These are phyloP conservation scores for Xenosphaeropsis pyriputrescens DNA, from an alignment of 2,329 filamentous ascomycete genomes.

Conservation along the genomic window DNA sequence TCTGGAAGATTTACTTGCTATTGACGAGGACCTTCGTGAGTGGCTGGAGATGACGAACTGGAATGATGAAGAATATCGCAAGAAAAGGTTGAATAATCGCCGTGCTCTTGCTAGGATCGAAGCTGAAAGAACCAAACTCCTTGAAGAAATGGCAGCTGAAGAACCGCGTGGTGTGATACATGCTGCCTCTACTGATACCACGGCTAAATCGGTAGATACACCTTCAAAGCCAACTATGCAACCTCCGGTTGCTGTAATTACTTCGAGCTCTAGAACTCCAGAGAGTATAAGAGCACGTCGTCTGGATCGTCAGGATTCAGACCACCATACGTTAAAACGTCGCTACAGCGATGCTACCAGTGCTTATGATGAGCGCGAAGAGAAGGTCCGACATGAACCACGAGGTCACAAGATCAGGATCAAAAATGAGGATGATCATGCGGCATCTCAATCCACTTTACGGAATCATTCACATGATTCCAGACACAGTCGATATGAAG, in stretches of 20 bases:
- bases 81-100: slow-evolving; percentile 13
- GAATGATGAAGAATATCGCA: slow-evolving; percentile 18
- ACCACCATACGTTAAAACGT: too few species aligned
- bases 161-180: slow-evolving; percentile 8
- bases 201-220: not conserved
- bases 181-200: slow-evolving; percentile 1
- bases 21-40: slow-evolving; percentile 18
- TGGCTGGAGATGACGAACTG: slow-evolving; percentile 21
- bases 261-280: too few species aligned
- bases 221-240: too few species aligned
- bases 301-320: too few species aligned
- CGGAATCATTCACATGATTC: slow-evolving; percentile 4
- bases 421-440: too few species aligned
- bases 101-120: slow-evolving; percentile 17
- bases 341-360: too few species aligned
- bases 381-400: too few species aligned
- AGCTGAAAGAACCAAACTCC: slow-evolving; percentile 14
- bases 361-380: too few species aligned
- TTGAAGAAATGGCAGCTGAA: slow-evolving; percentile 14
- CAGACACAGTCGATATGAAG: slow-evolving; percentile 7
- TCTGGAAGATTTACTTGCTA: slow-evolving; percentile 9
- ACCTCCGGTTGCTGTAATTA: too few species aligned
- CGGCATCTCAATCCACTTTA: too few species aligned
- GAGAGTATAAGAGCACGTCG: too few species aligned
- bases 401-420: too few species aligned